Evolutionary conservation across 2,329 filamentous ascomycete species (phyloP).

Genomic region (Lasiodiplodia sp.): DNA sequence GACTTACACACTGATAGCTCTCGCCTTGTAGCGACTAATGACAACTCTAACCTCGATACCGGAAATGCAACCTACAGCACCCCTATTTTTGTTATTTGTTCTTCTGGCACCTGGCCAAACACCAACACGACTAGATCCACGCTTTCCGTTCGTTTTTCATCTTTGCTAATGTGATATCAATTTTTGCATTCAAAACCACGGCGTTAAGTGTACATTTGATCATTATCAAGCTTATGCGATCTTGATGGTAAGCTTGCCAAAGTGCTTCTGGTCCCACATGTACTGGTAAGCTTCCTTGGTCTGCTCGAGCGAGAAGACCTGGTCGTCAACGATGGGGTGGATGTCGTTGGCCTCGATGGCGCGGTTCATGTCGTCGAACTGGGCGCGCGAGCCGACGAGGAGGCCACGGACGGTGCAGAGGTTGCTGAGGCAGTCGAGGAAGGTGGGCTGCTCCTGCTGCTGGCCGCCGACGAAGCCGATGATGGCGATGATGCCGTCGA

Average conservation of each 20-base stretch:
- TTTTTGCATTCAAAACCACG: too few species aligned
- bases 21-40: not conserved
- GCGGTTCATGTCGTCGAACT: conserved; percentile 66
- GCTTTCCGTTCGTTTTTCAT: too few species aligned
- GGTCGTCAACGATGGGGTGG: conserved; percentile 65
- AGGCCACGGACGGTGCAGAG: conserved; percentile 65
- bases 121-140: too few species aligned
- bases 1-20: not conserved
- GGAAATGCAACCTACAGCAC: too few species aligned
- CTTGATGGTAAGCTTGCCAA: conserved; percentile 51
- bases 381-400: conserved; percentile 61
- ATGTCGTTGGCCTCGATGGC: conserved; percentile 67
- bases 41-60: too few species aligned
- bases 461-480: conserved; percentile 65
- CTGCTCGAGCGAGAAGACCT: conserved; percentile 62
- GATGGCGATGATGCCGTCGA: conserved; percentile 63
- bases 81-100: too few species aligned
- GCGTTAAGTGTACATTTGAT: not conserved
- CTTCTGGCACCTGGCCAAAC: too few species aligned
- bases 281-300: conserved; percentile 59
- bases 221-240: conserved; percentile 39
- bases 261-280: conserved; percentile 59
- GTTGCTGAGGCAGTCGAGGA: conserved; percentile 59
- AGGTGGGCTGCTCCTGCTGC: conserved; percentile 57
- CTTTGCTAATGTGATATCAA: too few species aligned